These are phyloP conservation scores for Hymenoscyphus salicellus DNA, from an alignment of 2,329 filamentous ascomycete genomes.

Conservation along the genomic window DNA sequence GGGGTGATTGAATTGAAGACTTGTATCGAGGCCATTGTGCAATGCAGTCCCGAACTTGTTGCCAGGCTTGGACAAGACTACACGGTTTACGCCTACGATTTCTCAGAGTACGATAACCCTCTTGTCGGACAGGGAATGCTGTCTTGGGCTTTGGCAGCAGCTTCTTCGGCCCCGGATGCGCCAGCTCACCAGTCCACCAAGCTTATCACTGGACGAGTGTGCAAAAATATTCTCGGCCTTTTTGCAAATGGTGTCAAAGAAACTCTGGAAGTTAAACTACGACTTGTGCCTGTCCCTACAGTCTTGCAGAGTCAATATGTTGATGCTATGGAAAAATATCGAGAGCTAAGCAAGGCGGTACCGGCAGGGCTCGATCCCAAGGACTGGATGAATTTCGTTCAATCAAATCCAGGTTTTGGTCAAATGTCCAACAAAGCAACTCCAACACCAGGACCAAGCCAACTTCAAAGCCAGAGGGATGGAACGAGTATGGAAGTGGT, in stretches of 20 bases:
- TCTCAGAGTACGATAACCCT: slow-evolving; percentile 89
- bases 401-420: slow-evolving; percentile 59
- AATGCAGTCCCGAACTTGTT: slow-evolving; percentile 81
- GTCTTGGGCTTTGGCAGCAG: slow-evolving; percentile 68
- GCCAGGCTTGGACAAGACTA: slow-evolving; percentile 72
- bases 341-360: slow-evolving; percentile 55
- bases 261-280: slow-evolving; percentile 89
- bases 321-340: slow-evolving; percentile 58
- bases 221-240: slow-evolving; percentile 77
- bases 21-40: slow-evolving; percentile 77
- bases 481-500: slow-evolving; percentile 37
- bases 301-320: slow-evolving; percentile 57
- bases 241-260: slow-evolving; percentile 82
- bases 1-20: slow-evolving; percentile 83
- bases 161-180: slow-evolving; percentile 53
- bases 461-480: slow-evolving; percentile 21
- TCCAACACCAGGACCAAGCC: slow-evolving; percentile 13
- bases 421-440: slow-evolving; percentile 35
- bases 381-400: slow-evolving; percentile 76
- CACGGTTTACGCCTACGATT: slow-evolving; percentile 96
- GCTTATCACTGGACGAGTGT: slow-evolving; percentile 85
- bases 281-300: slow-evolving; percentile 69
- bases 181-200: slow-evolving; percentile 59
- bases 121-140: slow-evolving; percentile 94
- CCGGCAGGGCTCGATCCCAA: slow-evolving; percentile 63